Evolutionary conservation across 2,329 filamentous ascomycete genomes (phyloP), one percentile per base, ranked within the genome.

Genomic region (Zalaria obscura): DNA sequence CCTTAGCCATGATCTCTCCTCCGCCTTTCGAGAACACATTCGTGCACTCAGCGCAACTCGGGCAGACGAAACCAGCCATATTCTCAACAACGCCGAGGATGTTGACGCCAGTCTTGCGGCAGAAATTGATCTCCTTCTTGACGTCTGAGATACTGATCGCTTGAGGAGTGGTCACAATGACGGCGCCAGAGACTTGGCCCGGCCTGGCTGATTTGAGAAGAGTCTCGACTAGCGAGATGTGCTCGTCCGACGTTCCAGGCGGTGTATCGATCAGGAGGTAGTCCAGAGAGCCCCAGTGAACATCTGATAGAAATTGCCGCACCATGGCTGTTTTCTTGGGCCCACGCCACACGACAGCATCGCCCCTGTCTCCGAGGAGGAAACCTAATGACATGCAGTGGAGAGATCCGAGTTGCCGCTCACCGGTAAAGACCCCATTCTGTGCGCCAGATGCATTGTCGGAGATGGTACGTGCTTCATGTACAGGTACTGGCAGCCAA

Each of bases 241-340:
- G 91, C 63, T 98, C 91, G 62, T 98, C 91, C 45, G 83, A 91
- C 2, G 91, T 98, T 3, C 91, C 91, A 0, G 91, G 91, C 8
- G 91, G 91, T 3, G 91, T 98, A 61, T 98, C 91, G 55, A 98
- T 85, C 45, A 98, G 74, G 0, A 98, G 71, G 56, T 85, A 96
- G 59, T 96, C 89, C n/a, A 85, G 76, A 25, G 80, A 74, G 41
- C 76, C 74, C 91, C 91, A 96, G 27, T 85, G 71, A 4, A 95
- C 88, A 55, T 95, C 88, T 1, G 83, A 82, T 27, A 98, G 69
- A 57, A 98, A 98, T 60, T 98, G 91, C 34, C 88, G 78, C 44
- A 98, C 86, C 91, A 98, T 98, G 39, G 91, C 91, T 4, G 91
- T 98, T 67, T 98, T 98, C 65, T 98, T 98, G 2, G 91, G 91